These are phyloP conservation scores for Colletotrichum salicis DNA, from an alignment of 2,329 filamentous ascomycete genomes.

Conservation along the genomic window DNA sequence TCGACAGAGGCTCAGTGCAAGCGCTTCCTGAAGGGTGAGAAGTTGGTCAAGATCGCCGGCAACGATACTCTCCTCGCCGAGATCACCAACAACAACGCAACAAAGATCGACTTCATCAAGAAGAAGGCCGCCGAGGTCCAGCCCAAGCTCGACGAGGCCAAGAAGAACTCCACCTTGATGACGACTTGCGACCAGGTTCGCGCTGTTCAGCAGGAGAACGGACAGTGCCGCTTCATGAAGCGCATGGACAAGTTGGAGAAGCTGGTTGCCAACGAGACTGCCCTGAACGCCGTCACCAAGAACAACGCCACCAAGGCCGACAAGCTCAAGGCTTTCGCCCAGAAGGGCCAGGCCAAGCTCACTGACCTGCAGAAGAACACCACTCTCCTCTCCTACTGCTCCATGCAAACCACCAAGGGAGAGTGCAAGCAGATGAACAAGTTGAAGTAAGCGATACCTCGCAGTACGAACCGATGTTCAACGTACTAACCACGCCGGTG, in stretches of 20 bases:
- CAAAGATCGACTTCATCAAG: constrained; percentile 48
- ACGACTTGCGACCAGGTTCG: constrained; percentile 45
- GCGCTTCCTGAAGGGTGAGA: constrained; percentile 44
- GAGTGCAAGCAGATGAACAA: constrained; percentile 29
- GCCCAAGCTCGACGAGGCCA: constrained; percentile 44
- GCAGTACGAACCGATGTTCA: not conserved
- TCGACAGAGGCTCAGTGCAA: constrained; percentile 47
- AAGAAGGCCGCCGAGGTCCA: constrained; percentile 46
- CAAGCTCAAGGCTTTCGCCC: constrained; percentile 40
- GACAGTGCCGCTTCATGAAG: constrained; percentile 43
- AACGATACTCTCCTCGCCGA: constrained; percentile 49
- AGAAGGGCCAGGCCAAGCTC: constrained; percentile 32
- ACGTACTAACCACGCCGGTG: not conserved
- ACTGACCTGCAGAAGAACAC: constrained; percentile 28
- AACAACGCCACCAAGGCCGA: constrained; percentile 45
- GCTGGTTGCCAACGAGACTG: constrained; percentile 41
- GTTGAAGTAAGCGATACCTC: constrained; percentile 12
- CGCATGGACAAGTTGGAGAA: constrained; percentile 41
- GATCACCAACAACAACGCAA: constrained; percentile 48
- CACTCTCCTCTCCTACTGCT: constrained; percentile 30
- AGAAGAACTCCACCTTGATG: constrained; percentile 49
- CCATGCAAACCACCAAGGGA: constrained; percentile 20
- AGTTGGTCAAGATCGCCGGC: constrained; percentile 44
- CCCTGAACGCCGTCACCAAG: constrained; percentile 38
- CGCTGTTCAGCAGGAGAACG: constrained; percentile 43